Evolutionary conservation across 352 stramenopile genomes (phyloP).

Genomic region (Globisporangium spiculum): DNA sequence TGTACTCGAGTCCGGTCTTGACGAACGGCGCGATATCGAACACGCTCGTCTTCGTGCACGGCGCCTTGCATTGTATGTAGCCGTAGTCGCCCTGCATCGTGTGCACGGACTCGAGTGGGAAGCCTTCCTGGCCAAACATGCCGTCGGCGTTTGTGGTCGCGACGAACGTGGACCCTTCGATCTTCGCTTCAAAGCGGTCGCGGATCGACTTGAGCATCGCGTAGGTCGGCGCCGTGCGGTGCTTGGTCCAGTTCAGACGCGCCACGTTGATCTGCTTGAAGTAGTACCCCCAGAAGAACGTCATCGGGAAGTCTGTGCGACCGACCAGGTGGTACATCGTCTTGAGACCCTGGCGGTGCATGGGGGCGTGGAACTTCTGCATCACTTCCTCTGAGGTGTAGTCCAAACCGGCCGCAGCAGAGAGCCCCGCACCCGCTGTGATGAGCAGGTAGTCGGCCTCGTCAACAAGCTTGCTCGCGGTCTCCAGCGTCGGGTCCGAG

Average conservation of each 20-base stretch:
- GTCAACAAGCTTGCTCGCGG: conserved; percentile 33
- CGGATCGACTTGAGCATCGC: conserved; percentile 44
- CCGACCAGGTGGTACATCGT: conserved; percentile 67
- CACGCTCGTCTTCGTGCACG: conserved; percentile 43
- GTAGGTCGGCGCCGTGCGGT: conserved; percentile 56
- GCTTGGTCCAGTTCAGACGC: conserved; percentile 44
- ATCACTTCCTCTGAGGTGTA: conserved; percentile 70
- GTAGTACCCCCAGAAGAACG: conserved; percentile 57
- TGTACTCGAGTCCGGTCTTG: conserved; percentile 41
- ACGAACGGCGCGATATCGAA: conserved; percentile 58
- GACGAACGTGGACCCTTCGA: conserved; percentile 45
- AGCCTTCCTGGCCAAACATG: conserved; percentile 72
- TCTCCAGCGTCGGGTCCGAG: conserved; percentile 25
- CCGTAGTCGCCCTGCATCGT: conserved; percentile 67
- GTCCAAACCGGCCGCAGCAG: conserved; percentile 62
- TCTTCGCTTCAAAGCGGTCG: conserved; percentile 30
- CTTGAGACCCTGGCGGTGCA: conserved; percentile 42
- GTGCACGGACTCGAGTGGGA: conserved; percentile 49
- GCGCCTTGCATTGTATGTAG: conserved; percentile 46
- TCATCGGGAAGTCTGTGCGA: conserved; percentile 35
- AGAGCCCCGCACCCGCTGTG: conserved; percentile 58
- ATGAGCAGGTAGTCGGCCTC: conserved; percentile 65
- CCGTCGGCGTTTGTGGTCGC: conserved; percentile 71
- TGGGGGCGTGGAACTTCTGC: conserved; percentile 48
- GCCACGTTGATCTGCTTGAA: conserved; percentile 65